Evolutionary conservation across 2,329 filamentous ascomycete species (phyloP).

Genomic region (Fusarium armeniacum): DNA sequence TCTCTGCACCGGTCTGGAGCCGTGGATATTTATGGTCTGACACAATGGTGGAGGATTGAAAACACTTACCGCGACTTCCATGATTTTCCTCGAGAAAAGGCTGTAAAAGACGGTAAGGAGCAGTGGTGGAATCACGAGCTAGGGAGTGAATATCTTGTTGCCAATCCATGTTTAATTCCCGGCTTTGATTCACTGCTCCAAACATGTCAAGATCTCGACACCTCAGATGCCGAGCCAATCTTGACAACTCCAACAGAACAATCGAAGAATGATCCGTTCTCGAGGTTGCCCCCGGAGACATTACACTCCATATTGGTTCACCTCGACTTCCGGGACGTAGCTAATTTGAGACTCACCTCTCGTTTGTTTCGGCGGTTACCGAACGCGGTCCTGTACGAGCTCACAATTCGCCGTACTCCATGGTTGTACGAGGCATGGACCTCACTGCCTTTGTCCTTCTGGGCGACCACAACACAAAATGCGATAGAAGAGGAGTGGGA

Average conservation of each 20-base stretch:
- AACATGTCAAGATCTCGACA: background rate
- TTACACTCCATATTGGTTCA: constrained; percentile 19
- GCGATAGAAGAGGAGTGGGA: background rate
- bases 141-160: constrained; percentile 39
- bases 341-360: constrained; percentile 21
- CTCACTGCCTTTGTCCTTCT: constrained; percentile 28
- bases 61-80: background rate
- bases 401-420: constrained; percentile 23
- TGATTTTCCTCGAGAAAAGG: constrained; percentile 21
- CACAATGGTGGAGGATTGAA: constrained; percentile 30
- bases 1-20: constrained; percentile 27
- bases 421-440: constrained; percentile 44
- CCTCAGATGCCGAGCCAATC: background rate
- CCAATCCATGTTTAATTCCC: constrained; percentile 44
- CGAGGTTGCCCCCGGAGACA: constrained; percentile 28
- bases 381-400: constrained; percentile 6
- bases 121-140: constrained; percentile 34
- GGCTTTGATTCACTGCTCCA: constrained; percentile 17
- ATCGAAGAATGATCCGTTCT: constrained; percentile 12
- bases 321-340: constrained; percentile 29
- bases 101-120: background rate
- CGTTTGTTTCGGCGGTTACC: constrained; percentile 27
- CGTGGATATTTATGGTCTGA: constrained; percentile 42
- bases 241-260: rapidly evolving
- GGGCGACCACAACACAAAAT: constrained; percentile 21